Evolutionary conservation across 2,329 filamentous ascomycete genomes (phyloP), one percentile per base, ranked within the genome.

Genomic region (Cercospora brassicicola): DNA sequence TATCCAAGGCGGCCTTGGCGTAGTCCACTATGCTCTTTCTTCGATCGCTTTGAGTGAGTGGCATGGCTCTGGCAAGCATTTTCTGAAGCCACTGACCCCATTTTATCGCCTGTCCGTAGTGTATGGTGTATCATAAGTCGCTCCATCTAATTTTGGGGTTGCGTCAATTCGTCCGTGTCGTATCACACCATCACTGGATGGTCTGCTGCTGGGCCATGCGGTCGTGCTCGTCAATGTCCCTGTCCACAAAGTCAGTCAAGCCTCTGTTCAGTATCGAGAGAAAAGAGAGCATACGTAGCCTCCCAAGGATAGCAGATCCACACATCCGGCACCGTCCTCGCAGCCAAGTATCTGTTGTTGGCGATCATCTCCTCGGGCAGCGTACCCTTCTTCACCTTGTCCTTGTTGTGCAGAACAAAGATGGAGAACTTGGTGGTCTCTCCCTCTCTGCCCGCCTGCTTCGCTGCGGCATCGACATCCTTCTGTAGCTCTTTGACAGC

Each of bases 251-350:
- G 65, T 67, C 36, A 67, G 59, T 23, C 15, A n/a, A n/a, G 6
- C 36, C 15, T 42, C 36, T 42, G 8, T 42, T n/a, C 36, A 42
- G 7, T 2, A 5, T n/a, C 15, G 5, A n/a, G 36, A 42, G 36
- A 1, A n/a, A n/a, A 42, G 15, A n/a, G n/a, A 63, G 7, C 45
- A 64, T 30, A 67, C 85, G 82, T 90, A 53, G 95, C 95, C 84
- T 98, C 95, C 95, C 95, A 99, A 15, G 95, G 95, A 82, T 99
- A 99, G 86, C 93, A 96, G 79, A 98, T 98, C 95, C 95, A 99
- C 73, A 93, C 90, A 81, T 99, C 94, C n/a, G 87, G 88, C 33
- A 96, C 91, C 5, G 94, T 98, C 78, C 90, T 85, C 23, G 95
- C 93, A 23, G 95, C 95, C 73, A 91, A 81, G 82, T 99, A 99